Evolutionary conservation across 2,329 filamentous ascomycete species (phyloP), one percentile per base, ranked within the genome.

Genomic region (Trichocomaceae sp.): DNA sequence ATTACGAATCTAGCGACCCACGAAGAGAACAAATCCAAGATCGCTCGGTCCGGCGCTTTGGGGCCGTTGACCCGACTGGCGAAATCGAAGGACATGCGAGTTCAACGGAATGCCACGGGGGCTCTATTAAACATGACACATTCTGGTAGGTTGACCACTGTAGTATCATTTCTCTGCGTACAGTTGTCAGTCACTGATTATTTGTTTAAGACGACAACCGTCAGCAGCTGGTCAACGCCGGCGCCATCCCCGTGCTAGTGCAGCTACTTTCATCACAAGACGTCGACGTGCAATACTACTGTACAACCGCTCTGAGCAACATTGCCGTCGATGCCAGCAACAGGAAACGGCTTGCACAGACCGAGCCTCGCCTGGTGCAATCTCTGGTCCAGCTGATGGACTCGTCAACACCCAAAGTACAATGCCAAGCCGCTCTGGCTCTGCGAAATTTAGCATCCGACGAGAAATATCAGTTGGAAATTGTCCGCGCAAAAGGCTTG

Each of bases 1-100:
- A 99, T 99, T 71, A 99, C 93, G 46, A 99, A 99, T 69, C 76
- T 99, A 55, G 93, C 93, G 53, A 99, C 93, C 2, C 93, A 99
- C 67, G 93, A 99, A 75, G 93, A 97, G 64, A 99, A 99, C 77
- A 99, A 99, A 77, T 91, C 93, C 56, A 96, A 95, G 76, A 99
- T 99, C 71, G 93, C 93, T 62, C 84, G 90, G 58, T 99, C 93
- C 3, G 93, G 93, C 56, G 93, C 93, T 53, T 79, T 99, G 55
- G 89, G 87, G 7, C 93, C 93, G 8, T 77, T 99, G 63, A 99
- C 93, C 46, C 83, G 88, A 60, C 77, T 99, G 56, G 93, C 93
- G 59, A 97, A 96, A 74, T 97, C 93, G 20, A 92, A 95, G 72
- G 93, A 99, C 66, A 97, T 97, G 93, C 85, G 93, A 55, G 93